phyloP scores from a whole-genome alignment of 768 basidiomycete species.

The Leccinum longicurvipes region DNA sequence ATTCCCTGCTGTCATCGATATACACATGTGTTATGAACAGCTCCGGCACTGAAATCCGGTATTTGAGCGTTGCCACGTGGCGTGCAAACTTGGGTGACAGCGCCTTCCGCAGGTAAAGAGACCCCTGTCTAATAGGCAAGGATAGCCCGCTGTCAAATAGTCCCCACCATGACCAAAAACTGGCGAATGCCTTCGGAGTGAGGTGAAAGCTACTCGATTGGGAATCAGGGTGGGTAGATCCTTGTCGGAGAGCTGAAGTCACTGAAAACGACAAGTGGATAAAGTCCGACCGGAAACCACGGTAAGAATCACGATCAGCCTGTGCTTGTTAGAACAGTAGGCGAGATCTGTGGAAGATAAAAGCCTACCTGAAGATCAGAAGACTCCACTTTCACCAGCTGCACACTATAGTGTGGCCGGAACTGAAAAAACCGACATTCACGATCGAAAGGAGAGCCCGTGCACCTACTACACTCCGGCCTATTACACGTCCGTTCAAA shows the following conservation, averaged over 20 bases:
- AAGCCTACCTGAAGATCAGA: constrained; percentile 48
- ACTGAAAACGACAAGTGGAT: constrained; percentile 90
- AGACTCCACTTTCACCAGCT: constrained; percentile 45
- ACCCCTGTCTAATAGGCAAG: constrained; percentile 86
- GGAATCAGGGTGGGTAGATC: constrained; percentile 13
- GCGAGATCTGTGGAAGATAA: not conserved
- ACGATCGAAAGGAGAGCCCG: constrained; percentile 64
- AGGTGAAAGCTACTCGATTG: constrained; percentile 75
- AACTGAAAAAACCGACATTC: constrained; percentile 79
- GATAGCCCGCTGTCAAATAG: constrained; percentile 78
- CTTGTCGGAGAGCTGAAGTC: constrained; percentile 53
- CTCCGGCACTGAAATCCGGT: constrained; percentile 72
- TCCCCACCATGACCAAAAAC: constrained; percentile 92
- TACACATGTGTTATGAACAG: constrained; percentile 87
- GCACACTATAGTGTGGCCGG: constrained; percentile 74
- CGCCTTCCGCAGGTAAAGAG: constrained; percentile 65
- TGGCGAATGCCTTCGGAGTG: constrained; percentile 77
- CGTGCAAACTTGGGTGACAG: constrained; percentile 85
- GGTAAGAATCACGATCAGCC: constrained; percentile 69
- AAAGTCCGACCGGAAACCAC: constrained; percentile 89
- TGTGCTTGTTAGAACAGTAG: constrained; percentile 13
- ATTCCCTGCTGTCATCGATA: constrained; percentile 72
- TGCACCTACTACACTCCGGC: constrained; percentile 59
- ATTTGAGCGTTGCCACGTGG: constrained; percentile 89
- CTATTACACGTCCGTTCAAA: constrained; percentile 78